Base-by-base conservation (phyloP, 108 stramenopile genomes). In the Schizochytrium sp. region DNA sequence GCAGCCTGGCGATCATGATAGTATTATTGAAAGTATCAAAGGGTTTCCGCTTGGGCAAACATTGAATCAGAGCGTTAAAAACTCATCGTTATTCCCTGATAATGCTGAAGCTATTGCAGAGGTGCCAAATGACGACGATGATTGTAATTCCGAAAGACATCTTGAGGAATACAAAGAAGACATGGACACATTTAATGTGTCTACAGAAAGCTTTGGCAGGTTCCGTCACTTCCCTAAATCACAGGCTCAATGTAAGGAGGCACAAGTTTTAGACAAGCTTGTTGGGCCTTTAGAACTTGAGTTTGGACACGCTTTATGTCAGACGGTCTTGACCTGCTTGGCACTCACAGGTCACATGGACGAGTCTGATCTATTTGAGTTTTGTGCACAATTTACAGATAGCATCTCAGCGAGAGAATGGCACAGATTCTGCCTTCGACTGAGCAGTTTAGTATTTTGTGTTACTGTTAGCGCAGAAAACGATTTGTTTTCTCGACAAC, bases 301-400 rank as follows among this genome's bases (percentile, higher is more conserved):
- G 28, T 69, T 69, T 15, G 64, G 64, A 7, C 42, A 44, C 10
- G 10, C 64, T 38, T 44, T 69, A 5, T 69, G 64, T 3, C 64
- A 44, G 15, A 28, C 64, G 28, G 28, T 69, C 12, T 38, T 69
- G 64, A 69, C 12, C 12, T 69, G 64, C 44, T 44, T 69, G 19
- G 64, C 64, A 7, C 64, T 69, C 7, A 15, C 15, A 0, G 64
- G 64, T 7, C 64, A 69, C 64, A 69, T 69, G 64, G 64, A 69
- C 64, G 64, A 69, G 64, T 69, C 15, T 8, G 64, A 69, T 15
- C 64, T 69, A 10, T 69, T 69, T 44, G 64, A 69, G 28, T 69
- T 69, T 44, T 69, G 42, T 15, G 12, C 64, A 44, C 64, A 69
- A 44, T 69, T 15, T 44, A 5, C 64, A 15, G 15, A 69, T 12